phyloP scores from a whole-genome alignment of 73 alveolate genomes.

The Breviolum minutum region DNA sequence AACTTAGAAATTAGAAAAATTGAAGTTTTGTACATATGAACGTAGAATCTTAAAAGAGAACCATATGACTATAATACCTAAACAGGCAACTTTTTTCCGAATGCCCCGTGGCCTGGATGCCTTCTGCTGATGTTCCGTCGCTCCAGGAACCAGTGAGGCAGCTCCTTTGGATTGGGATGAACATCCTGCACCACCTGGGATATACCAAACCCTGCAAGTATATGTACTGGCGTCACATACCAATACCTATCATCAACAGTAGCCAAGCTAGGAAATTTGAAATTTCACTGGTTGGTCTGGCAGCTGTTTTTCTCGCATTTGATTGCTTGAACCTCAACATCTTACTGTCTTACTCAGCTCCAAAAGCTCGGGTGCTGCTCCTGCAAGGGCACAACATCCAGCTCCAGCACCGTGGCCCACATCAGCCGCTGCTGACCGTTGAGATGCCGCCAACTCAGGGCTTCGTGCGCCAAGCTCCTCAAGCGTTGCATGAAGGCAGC shows the following conservation, averaged over 20 bases:
- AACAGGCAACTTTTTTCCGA: too few species aligned
- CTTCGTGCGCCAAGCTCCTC: constrained; percentile 58
- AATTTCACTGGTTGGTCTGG: too few species aligned
- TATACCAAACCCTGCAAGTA: neutral
- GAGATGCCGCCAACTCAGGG: constrained; percentile 22
- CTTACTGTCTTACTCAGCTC: neutral
- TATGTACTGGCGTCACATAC: neutral
- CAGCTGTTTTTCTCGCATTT: too few species aligned
- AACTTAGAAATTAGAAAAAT: neutral
- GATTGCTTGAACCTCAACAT: too few species aligned
- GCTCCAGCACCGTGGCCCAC: constrained; percentile 53
- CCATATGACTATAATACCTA: neutral
- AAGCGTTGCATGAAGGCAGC: constrained; percentile 64
- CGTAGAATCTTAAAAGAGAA: neutral
- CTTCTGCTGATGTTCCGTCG: constrained; percentile 45
- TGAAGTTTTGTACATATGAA: too few species aligned
- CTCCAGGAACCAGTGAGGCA: constrained; percentile 43
- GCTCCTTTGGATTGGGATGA: neutral
- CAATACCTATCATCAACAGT: neutral
- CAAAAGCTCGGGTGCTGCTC: neutral
- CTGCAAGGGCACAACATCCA: constrained; percentile 77
- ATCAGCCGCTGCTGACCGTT: constrained; percentile 30
- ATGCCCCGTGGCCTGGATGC: neutral
- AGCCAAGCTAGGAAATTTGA: neutral
- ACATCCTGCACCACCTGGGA: too few species aligned